Evolutionary conservation across 192 early-diverging fungal genomes (phyloP).

Genomic region (Entophlyctis helioformis): DNA sequence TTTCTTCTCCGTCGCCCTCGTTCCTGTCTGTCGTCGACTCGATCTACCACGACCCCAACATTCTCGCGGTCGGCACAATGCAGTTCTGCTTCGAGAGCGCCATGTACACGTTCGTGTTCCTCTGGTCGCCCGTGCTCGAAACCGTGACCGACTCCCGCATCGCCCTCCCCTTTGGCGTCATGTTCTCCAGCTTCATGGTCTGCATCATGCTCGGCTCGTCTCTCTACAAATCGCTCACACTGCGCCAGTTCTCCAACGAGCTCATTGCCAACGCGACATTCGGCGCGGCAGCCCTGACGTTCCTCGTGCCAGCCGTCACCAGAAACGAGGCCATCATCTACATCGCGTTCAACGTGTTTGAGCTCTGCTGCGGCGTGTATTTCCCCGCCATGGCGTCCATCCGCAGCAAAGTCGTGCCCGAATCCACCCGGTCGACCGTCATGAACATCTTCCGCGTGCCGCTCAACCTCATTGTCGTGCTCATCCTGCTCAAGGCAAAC

Average conservation of each 20-base stretch:
- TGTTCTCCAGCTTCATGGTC: conserved; percentile 40
- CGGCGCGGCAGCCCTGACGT: conserved; percentile 6
- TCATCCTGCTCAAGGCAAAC: conserved; percentile 16
- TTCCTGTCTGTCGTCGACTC: too few species aligned
- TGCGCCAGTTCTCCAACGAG: conserved; percentile 5
- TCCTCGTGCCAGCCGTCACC: conserved; percentile 7
- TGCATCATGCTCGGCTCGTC: conserved; percentile 34
- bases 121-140: conserved; percentile 30
- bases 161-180: conserved; percentile 29
- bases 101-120: conserved; percentile 42
- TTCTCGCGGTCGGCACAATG: conserved; percentile 30
- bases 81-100: conserved; percentile 33
- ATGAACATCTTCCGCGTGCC: conserved; percentile 41
- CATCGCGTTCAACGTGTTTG: conserved; percentile 30
- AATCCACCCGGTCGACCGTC: conserved; percentile 27
- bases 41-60: conserved; percentile 5
- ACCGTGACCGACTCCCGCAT: not conserved
- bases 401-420: conserved; percentile 23
- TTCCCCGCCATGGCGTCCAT: conserved; percentile 31
- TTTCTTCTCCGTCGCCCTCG: too few species aligned
- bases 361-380: conserved; percentile 29
- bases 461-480: conserved; percentile 37
- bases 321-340: conserved; percentile 14
- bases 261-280: conserved; percentile 11
- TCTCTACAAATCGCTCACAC: conserved; percentile 12